Base-by-base conservation (phyloP, 495 filamentous ascomycete species). In the Aspergillus campestris region DNA sequence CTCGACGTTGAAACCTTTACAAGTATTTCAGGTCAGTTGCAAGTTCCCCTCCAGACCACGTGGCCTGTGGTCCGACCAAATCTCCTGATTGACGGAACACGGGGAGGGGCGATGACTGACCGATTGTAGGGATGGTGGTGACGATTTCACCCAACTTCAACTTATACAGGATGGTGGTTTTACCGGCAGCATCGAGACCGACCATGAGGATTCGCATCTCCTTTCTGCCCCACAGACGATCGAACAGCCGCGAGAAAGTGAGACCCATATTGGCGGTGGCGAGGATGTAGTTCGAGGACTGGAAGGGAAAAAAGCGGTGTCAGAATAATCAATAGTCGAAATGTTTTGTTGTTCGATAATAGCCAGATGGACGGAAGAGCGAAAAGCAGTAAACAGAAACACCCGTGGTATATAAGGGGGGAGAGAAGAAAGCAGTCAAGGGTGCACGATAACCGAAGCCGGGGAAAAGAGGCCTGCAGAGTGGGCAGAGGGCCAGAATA, bases 151-250 rank as follows among this genome's bases (percentile, higher is more conserved):
- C 90, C 54, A 97, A 79, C 85, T 99, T 99, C 61, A 99, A 80
- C 82, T 99, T 99, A 77, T 99, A 99, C 47, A 99, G 86, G 67
- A 99, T 99, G 60, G 92, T 99, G 61, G 92, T 99, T 79, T 99
- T 99, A 80, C 92, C 92, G 67, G 92, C 92, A 52, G 92, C 92
- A 70, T 99, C 92, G 57, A 99, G 80, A 76, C 92, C 92, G 61
- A 99, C 90, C 92, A 99, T 99, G 67, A 99, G 71, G 69, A 99
- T 95, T 74, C 90, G 82, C 92, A 99, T 99, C 81, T 99, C 92
- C 82, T 95, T 95, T 81, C 94, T 92, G 55, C 90, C 89, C 83
- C 87, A 95, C 65, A 97, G 82, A 74, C 82, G 81, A 64, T 94
- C 86, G 67, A 98, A 89, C 61, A 97, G 70, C 77, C 84, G 90